Evolutionary conservation across 2,329 filamentous ascomycete genomes (phyloP).

Genomic region (Neofusicoccum laricinum): DNA sequence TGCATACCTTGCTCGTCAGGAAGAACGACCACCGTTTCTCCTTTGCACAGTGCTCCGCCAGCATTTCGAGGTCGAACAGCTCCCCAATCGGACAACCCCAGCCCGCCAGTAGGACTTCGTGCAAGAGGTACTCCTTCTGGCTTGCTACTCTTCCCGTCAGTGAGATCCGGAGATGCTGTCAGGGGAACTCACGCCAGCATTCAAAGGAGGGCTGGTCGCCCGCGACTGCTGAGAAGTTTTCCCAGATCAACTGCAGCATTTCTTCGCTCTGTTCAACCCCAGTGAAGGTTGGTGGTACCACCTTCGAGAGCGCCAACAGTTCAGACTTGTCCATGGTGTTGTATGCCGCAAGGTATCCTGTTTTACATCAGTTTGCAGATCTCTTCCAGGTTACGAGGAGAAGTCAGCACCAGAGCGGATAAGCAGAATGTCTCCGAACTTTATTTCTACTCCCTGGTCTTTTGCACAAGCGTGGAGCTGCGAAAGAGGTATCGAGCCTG

Average conservation of each 20-base stretch:
- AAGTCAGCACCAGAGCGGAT: constrained; percentile 23
- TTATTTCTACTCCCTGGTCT: constrained; percentile 21
- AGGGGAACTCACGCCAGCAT: constrained; percentile 41
- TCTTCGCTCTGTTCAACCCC: constrained; percentile 33
- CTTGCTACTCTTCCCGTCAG: constrained; percentile 13
- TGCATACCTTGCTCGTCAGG: constrained; percentile 55
- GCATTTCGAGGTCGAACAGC: constrained; percentile 33
- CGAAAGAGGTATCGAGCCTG: constrained; percentile 20
- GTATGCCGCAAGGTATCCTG: constrained; percentile 23
- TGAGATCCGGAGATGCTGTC: neutral
- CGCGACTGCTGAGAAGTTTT: constrained; percentile 63
- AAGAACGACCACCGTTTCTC: constrained; percentile 38
- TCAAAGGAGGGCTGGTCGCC: constrained; percentile 63
- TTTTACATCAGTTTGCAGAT: neutral
- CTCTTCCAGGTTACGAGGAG: neutral
- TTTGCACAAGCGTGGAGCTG: constrained; percentile 24
- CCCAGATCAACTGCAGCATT: constrained; percentile 62
- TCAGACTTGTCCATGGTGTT: constrained; percentile 17
- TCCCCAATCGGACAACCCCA: constrained; percentile 37
- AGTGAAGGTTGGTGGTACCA: constrained; percentile 10
- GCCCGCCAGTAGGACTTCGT: constrained; percentile 25
- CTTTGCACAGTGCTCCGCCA: constrained; percentile 29
- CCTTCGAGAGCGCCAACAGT: constrained; percentile 16
- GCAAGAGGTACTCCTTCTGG: constrained; percentile 14
- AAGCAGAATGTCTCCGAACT: constrained; percentile 31